Evolutionary conservation across 148 eudicot species (phyloP).

Genomic region (Chenopodium album): DNA sequence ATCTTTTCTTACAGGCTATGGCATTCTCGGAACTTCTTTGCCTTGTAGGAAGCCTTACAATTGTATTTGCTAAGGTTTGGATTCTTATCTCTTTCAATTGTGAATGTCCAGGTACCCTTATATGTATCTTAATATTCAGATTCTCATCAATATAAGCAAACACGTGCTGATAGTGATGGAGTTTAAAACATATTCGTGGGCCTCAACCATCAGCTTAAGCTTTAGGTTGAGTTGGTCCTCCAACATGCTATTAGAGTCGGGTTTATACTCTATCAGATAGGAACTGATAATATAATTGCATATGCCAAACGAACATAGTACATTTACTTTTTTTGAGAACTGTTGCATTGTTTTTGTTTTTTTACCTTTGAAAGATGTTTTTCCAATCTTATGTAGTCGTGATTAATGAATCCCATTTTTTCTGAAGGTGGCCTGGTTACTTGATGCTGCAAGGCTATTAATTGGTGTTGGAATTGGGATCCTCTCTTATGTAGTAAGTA

Average conservation of each 20-base stretch:
- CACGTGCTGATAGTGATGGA: not conserved
- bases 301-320: not conserved
- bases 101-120: not conserved
- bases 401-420: not conserved
- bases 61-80: slow-evolving; percentile 54
- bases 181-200: no score
- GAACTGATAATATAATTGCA: not conserved
- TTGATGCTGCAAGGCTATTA: slow-evolving; percentile 61
- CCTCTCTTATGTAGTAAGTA: slow-evolving; percentile 68
- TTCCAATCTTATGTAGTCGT: not conserved
- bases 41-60: slow-evolving; percentile 60
- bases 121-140: not conserved
- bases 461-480: slow-evolving; percentile 70
- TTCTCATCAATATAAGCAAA: not conserved
- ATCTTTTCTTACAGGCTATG: slow-evolving; percentile 51
- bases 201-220: no score
- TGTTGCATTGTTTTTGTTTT: not conserved
- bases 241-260: no score
- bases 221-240: no score
- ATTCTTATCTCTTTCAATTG: not conserved
- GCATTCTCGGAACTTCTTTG: slow-evolving; percentile 58
- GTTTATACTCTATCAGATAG: no score
- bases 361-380: not conserved
- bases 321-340: not conserved
- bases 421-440: slow-evolving; percentile 60